Conservation (phyloP, 139 green algal genomes). For the Coccomyxa sp. region DNA sequence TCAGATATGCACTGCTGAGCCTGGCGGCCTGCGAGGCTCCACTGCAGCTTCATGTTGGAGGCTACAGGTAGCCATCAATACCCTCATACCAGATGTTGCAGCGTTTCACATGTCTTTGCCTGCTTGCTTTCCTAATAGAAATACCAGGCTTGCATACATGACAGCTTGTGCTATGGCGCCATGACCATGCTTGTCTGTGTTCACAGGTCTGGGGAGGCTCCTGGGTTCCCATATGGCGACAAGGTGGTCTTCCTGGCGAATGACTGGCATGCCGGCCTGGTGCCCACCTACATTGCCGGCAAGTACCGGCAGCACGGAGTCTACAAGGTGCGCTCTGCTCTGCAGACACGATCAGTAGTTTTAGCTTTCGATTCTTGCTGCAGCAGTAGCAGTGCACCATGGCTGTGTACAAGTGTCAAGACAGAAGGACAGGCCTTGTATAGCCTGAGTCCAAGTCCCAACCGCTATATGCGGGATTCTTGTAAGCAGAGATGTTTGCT, state of each 20-base stretch:
- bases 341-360: too few relatives aligned
- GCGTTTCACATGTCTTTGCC: background rate
- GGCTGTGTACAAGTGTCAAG: too few relatives aligned
- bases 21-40: conserved; percentile 77
- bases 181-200: too few relatives aligned
- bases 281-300: conserved; percentile 56
- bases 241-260: conserved; percentile 83
- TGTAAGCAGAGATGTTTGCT: too few relatives aligned
- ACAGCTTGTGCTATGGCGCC: too few relatives aligned
- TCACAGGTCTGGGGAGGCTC: conserved; percentile 15
- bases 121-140: background rate
- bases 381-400: background rate
- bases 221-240: conserved; percentile 62
- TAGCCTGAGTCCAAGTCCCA: too few relatives aligned
- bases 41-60: conserved; percentile 47
- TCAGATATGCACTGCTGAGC: conserved; percentile 70
- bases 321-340: conserved; percentile 19
- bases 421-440: background rate
- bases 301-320: conserved; percentile 29
- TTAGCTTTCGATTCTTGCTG: too few relatives aligned
- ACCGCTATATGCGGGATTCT: too few relatives aligned
- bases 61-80: conserved; percentile 19
- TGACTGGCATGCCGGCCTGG: conserved; percentile 83
- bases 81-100: too few relatives aligned
- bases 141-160: too few relatives aligned